These are phyloP conservation scores for Lentithecium fluviatile DNA, from an alignment of 495 filamentous ascomycete species.

Conservation along the genomic window DNA sequence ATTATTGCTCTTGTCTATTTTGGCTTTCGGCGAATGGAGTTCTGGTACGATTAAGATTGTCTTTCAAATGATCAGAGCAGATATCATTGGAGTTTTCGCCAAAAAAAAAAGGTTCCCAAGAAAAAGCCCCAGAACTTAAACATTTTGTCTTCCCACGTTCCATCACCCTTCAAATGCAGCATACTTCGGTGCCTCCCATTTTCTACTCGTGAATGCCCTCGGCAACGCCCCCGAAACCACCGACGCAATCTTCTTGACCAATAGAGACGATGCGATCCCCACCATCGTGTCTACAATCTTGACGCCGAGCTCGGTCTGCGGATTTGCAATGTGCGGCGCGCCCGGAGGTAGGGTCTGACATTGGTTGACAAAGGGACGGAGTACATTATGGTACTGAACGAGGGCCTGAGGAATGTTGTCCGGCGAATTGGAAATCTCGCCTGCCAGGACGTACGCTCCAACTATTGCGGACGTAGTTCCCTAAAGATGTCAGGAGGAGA, in stretches of 20 bases:
- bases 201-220: background rate
- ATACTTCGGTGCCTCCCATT: background rate
- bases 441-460: constrained; percentile 55
- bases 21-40: too few species aligned
- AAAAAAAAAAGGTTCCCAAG: too few species aligned
- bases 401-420: constrained; percentile 40
- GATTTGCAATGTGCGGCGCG: constrained; percentile 6
- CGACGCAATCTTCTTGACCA: background rate
- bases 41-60: too few species aligned
- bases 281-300: background rate
- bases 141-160: background rate
- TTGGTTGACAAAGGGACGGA: constrained; percentile 48
- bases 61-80: too few species aligned
- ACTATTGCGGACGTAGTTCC: constrained; percentile 50
- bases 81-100: too few species aligned
- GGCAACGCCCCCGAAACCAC: background rate
- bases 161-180: background rate
- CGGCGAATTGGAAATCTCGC: constrained; percentile 46
- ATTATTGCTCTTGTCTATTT: too few species aligned
- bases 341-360: constrained; percentile 38
- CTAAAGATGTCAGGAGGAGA: constrained; percentile 2
- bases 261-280: background rate
- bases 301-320: constrained; percentile 5
- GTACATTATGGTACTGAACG: constrained; percentile 44
- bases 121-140: background rate